A percentile compares a stretch with the other conserved stretches of the same genome.
phyloP scores from a whole-genome alignment of 768 basidiomycete species.

The Hebeloma cylindrosporum region DNA sequence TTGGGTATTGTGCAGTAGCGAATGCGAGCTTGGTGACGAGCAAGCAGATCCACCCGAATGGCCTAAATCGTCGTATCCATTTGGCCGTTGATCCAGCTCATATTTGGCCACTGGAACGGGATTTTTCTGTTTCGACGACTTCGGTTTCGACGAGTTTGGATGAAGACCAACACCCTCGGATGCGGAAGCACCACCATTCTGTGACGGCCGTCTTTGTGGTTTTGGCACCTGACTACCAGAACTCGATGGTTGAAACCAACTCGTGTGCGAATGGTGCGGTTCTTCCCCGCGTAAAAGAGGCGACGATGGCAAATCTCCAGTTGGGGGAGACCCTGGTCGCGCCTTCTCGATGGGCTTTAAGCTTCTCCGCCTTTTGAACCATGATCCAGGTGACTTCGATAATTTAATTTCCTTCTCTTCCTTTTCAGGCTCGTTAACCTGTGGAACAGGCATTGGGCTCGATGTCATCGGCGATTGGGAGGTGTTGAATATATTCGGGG shows the following conservation, averaged over 20 bases:
- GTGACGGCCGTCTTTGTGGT: constrained; percentile 21
- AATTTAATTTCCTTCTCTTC: constrained; percentile 42
- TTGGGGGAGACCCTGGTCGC: constrained; percentile 12
- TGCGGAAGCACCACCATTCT: constrained; percentile 13
- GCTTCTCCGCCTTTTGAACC: constrained; percentile 57
- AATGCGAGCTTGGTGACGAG: constrained; percentile 29
- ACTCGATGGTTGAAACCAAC: constrained; percentile 24
- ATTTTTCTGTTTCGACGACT: too few species aligned
- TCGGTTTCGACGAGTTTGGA: constrained; percentile 18
- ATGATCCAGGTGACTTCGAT: constrained; percentile 38
- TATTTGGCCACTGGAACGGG: constrained; percentile 9
- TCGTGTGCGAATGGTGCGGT: constrained; percentile 12
- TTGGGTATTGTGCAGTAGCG: constrained; percentile 19
- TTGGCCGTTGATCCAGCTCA: constrained; percentile 20
- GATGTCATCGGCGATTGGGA: constrained; percentile 10
- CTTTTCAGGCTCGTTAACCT: constrained; percentile 34
- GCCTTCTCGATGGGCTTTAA: constrained; percentile 37
- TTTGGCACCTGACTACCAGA: constrained; percentile 13
- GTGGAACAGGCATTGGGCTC: constrained; percentile 15
- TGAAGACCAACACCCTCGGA: constrained; percentile 11
- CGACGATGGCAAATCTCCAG: constrained; percentile 23
- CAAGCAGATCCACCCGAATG: constrained; percentile 29
- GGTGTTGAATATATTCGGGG: constrained; percentile 13
- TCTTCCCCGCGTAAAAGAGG: constrained; percentile 18
- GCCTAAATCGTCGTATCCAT: constrained; percentile 27